phyloP scores from a whole-genome alignment of 495 filamentous ascomycete genomes.

The Podospora conica region DNA sequence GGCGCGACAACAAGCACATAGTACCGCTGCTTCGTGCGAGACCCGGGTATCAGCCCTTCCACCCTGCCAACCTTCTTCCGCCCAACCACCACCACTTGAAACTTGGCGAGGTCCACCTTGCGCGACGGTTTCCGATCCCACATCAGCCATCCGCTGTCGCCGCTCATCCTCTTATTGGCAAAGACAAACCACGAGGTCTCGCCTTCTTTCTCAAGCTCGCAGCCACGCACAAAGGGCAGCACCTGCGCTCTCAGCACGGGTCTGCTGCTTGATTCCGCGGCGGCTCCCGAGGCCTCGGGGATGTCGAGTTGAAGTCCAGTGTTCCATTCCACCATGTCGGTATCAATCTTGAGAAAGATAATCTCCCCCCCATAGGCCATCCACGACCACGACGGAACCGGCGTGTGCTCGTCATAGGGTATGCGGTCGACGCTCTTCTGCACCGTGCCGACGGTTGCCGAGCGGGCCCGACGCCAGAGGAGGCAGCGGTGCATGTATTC shows the following conservation, averaged over 20 bases:
- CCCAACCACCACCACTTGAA: neutral
- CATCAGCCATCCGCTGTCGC: neutral
- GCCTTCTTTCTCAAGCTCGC: neutral
- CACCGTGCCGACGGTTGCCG: neutral
- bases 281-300: neutral
- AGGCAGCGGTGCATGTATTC: neutral
- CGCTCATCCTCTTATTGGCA: neutral
- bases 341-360: neutral
- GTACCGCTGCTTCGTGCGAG: neutral
- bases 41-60: neutral
- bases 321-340: neutral
- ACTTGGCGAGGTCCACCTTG: neutral
- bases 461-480: neutral
- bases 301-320: neutral
- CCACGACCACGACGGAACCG: neutral
- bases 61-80: neutral
- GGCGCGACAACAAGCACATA: neutral
- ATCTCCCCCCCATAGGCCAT: neutral
- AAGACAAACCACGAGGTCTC: neutral
- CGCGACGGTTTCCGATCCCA: neutral
- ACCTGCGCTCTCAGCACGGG: neutral
- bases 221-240: neutral
- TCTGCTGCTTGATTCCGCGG: neutral
- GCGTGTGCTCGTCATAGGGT: neutral
- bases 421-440: neutral